Base-by-base conservation (phyloP, 768 basidiomycete species). In the Mycena amicta region DNA sequence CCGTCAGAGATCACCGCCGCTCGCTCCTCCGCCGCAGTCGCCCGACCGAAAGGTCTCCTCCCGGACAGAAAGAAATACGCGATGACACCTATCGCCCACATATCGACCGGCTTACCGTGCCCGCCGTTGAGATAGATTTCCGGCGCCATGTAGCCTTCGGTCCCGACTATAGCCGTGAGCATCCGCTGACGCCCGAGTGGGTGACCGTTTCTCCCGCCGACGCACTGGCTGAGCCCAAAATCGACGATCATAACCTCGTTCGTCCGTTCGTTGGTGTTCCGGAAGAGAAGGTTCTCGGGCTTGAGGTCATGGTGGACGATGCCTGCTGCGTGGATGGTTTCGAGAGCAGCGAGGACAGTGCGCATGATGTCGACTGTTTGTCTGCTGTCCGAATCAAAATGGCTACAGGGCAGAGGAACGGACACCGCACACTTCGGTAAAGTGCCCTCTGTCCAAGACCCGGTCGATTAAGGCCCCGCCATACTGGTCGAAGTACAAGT, bases 61-160 rank as follows among this genome's bases (percentile, higher is more conserved):
- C 92, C 90, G 67, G 77, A 75, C 27, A 98, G 87, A 3, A 98
- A 77, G 87, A 97, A 97, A 76, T 98, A 98, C 13, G 96, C 92
- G 73, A 99, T 95, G 50, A 99, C 96, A 37, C 96, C 96, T 85
- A 98, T 95, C 1, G 96, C 95, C 95, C 94, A 95, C 55, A 96
- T 76, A 67, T 96, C 96, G 18, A 97, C 95, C 8, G 95, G 95
- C 75, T 92, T 97, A 40, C 90, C 85, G 67, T 99, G 96, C 3
- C 96, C 96, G 92, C 90, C 84, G 72, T 92, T 92, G 71, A 87
- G 86, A 80, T 95, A 96, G 62, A 97, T 96, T 71, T 98, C 95
- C 0, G 95, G 95, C 1, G 95, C 92, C 90, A 93, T 95, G 72
- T 95, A 95, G 82, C 93, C 92, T 25, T 92, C 93, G 1, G 94